Evolutionary conservation across 345 rosid species (phyloP), one percentile per base, ranked within the genome.

Genomic region (Litchi chinensis): DNA sequence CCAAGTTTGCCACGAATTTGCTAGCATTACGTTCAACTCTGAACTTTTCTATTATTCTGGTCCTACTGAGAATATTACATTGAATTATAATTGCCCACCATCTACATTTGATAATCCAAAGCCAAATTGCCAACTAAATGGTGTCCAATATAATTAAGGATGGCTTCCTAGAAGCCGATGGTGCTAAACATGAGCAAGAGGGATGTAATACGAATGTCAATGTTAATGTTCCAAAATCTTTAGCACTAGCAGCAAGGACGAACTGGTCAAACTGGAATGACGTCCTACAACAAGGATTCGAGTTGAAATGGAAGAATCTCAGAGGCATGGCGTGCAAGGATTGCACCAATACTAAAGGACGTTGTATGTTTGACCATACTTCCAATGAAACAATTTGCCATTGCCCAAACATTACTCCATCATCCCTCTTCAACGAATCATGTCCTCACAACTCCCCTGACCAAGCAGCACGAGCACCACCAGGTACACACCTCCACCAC

Each of bases 71-170:
- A 79, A 24, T 63, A 41, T 84, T 15, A 85, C 70, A 0, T 68
- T 87, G 12, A 16, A 76, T 28, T 85, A 84, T 71, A 68, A 65
- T n/a, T 84, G 87, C 64, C 67, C 6, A 3, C 13, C 8, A 18
- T 22, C 37, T 19, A 0, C 50, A 46, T 10, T 10, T 12, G 5
- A 10, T 46, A 4, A 6, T 24, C 9, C 8, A 1, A 46, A 10
- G 1, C 0, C 1, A 6, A 6, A 4, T 46, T 46, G 52, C 52
- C 8, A 46, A 7, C 0, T 46, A 11, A 54, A 19, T 43, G 18
- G 54, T 3, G 12, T 46, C 4, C 44, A 69, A 60, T n/a, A n/a
- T n/a, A n/a, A n/a, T n/a, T 26, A 26, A 26, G 28, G 28, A 26
- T 26, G 28, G 28, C 28, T 26, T 26, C 28, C 1, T 26, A 26